Base-by-base conservation (phyloP, 2,329 filamentous ascomycete genomes). In the Sporothrix inflata region DNA sequence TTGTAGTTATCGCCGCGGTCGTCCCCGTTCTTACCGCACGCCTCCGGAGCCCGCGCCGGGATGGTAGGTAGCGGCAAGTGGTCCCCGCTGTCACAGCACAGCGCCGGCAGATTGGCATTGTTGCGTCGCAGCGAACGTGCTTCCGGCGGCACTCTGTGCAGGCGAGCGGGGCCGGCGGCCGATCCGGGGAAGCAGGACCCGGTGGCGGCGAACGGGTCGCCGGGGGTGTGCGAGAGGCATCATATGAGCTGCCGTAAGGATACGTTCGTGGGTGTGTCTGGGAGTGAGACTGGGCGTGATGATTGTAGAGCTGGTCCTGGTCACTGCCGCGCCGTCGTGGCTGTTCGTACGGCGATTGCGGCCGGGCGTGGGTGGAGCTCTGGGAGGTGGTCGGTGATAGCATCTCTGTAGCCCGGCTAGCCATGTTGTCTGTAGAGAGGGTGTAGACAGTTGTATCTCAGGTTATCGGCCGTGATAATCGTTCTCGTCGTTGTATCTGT, bases 111-210 rank as follows among this genome's bases (percentile, higher is more conserved):
- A 63, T 42, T 16, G 60, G 60, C 30, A 42, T 45, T 40, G 60
- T 63, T 24, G 60, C 34, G 21, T 63, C 60, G 38, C 60, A 63
- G 34, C 60, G 60, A 5, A 42, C 60, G 21, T 63, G 60, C 30
- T 63, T 63, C 14, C 60, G 60, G 1, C 60, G 60, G 16, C 60
- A 63, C 21, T 63, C 60, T 21, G 60, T 63, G n/a, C 60, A 63
- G 2, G 60, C 60, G 21, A 63, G 60, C 7, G 60, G 60, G 0
- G 60, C 60, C 16, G 55, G 55, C 42, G 60, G 60, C 38, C 60
- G 60, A 9, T 63, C 60, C 4, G 30, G 60, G n/a, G 38, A 40
- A 21, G 55, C 55, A 16, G 55, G 55, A 8, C 55, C 55, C 14
- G 27, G 27, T 6, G 55, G 55, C 12, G 55, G 55, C 16, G 55